phyloP scores from a whole-genome alignment of 257 asterid genomes.

The Przewalskia tangutica region DNA sequence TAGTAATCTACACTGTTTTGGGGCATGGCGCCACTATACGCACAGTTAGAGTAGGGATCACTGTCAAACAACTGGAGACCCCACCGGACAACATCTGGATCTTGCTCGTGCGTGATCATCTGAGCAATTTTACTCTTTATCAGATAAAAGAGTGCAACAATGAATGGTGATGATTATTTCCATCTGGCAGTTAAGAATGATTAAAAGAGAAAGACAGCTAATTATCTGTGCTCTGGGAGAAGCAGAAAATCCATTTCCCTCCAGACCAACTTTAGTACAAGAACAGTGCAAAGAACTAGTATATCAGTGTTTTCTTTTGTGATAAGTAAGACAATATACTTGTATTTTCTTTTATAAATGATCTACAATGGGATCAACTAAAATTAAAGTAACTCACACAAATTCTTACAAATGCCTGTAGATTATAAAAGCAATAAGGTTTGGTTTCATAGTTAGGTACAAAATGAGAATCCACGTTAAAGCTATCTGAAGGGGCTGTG shows the following conservation, averaged over 20 bases:
- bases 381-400: not conserved
- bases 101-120: slow-evolving; percentile 83
- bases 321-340: not conserved
- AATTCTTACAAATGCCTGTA: not conserved
- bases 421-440: not conserved
- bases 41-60: slow-evolving; percentile 72
- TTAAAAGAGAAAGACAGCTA: not conserved
- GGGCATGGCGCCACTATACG: slow-evolving; percentile 41
- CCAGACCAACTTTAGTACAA: not conserved
- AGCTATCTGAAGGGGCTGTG: not conserved
- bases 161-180: slow-evolving; percentile 11
- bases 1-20: slow-evolving; percentile 47
- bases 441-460: not conserved
- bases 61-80: slow-evolving; percentile 89
- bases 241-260: not conserved
- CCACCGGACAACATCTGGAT: slow-evolving; percentile 90
- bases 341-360: not conserved
- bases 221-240: not conserved
- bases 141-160: slow-evolving; percentile 8
- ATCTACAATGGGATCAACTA: not conserved
- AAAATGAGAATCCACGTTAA: not conserved
- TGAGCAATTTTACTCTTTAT: slow-evolving; percentile 4
- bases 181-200: slow-evolving; percentile 12
- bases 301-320: not conserved
- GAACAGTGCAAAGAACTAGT: not conserved